Evolutionary conservation across 176 grass and related monocot genomes (phyloP), one percentile per base, ranked within the genome.

Genomic region (Juncus inflexus): DNA sequence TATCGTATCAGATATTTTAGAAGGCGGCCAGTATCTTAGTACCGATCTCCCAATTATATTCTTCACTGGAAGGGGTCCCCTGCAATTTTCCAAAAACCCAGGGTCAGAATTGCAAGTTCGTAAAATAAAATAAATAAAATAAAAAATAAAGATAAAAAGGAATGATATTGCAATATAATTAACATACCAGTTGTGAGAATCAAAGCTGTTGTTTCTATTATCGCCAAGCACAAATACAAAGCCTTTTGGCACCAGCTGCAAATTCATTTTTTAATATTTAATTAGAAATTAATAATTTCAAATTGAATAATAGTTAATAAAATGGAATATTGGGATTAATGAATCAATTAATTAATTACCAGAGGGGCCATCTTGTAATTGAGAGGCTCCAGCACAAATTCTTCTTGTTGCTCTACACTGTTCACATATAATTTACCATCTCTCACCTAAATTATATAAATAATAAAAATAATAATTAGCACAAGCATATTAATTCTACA

Each of bases 201-300:
- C 94, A 6, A 80, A 92, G 56, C 94, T 99, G 80, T 99, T 78
- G 77, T 99, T 99, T 15, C 94, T 83, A 62, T 99, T 99, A 63
- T 99, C 94, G 3, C 94, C 94, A 40, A 99, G 53, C 15, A 99
- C 94, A 69, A 99, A 99, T 35, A 99, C 94, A 47, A 69, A 84
- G 4, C 94, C 85, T 78, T 80, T 51, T 50, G 94, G 88, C 11
- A 99, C 68, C 70, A 76, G 63, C 94, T 99, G 80, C 73, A 71
- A 75, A 74, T 13, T 15, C 60, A 19, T 72, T 61, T 12, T 39
- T 62, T 35, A 16, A 76, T 15, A 76, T 65, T 76, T 16, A 28
- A 55, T 56, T 54, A 35, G 9, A 35, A 40, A 59, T 40, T 69
- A 9, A 16, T 57, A 13, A 13, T 28, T 63, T 63, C 9, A 37